Conservation (phyloP, 164 flowering plant genomes). For the Tetrastigma voinierianum region DNA sequence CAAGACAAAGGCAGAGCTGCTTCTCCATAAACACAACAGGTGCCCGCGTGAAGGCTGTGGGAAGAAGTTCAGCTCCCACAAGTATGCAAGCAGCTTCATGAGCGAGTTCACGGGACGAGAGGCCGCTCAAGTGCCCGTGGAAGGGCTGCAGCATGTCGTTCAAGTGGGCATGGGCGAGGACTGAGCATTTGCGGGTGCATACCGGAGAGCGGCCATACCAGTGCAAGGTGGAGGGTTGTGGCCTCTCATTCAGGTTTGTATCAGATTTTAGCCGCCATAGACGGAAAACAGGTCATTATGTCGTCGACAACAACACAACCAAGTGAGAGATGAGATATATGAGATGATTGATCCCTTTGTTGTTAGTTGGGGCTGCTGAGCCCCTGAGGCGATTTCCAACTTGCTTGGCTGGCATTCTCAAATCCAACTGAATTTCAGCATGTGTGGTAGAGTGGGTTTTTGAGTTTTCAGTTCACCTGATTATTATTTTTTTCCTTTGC, state of each 20-base stretch:
- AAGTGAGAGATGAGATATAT: no score
- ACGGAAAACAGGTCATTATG: slow-evolving; percentile 80
- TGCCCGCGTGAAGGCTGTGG: slow-evolving; percentile 75
- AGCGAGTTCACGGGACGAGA: slow-evolving; percentile 78
- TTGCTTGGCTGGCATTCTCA: no score
- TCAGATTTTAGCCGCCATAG: slow-evolving; percentile 89
- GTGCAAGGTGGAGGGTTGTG: slow-evolving; percentile 78
- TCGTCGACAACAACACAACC: slow-evolving; percentile 11
- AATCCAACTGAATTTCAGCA: no score
- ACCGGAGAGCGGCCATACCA: slow-evolving; percentile 91
- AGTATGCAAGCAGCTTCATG: slow-evolving; percentile 62
- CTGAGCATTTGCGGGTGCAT: slow-evolving; percentile 80
- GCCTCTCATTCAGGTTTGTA: slow-evolving; percentile 80
- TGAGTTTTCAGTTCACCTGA: no score
- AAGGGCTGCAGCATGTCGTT: slow-evolving; percentile 85
- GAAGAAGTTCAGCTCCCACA: slow-evolving; percentile 77
- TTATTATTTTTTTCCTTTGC: no score
- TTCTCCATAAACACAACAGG: slow-evolving; percentile 55
- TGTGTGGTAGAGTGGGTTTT: no score
- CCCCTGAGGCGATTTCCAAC: slow-evolving; percentile 4
- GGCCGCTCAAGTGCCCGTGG: slow-evolving; percentile 92
- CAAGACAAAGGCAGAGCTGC: slow-evolving; percentile 58
- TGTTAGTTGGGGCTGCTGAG: not conserved
- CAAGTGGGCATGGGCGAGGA: slow-evolving; percentile 98
- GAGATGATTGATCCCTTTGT: slow-evolving; percentile 11